Conservation (phyloP, 1,284 basidiomycete species). For the Puccinia polysora region DNA sequence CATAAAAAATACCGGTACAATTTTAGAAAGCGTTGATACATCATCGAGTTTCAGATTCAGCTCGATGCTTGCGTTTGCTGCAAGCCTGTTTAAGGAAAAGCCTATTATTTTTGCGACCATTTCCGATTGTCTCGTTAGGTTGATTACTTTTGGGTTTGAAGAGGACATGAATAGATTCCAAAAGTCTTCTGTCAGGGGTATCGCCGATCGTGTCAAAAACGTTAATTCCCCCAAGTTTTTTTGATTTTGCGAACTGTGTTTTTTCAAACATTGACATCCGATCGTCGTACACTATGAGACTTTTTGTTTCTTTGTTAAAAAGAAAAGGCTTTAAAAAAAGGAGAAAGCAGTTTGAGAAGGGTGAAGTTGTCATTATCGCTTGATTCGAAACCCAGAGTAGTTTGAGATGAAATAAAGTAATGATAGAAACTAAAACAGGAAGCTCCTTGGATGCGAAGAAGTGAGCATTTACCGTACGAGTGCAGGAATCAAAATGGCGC, state of each 20-base stretch:
- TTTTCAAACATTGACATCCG: slow-evolving; percentile 28
- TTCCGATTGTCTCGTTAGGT: too few species aligned
- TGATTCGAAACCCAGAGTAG: neutral
- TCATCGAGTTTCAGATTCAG: too few species aligned
- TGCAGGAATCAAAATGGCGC: slow-evolving; percentile 37
- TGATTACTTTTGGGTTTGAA: neutral
- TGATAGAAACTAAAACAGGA: neutral
- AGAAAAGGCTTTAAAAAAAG: slow-evolving; percentile 35
- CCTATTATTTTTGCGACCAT: too few species aligned
- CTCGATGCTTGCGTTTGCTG: too few species aligned
- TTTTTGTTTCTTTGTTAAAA: slow-evolving; percentile 22
- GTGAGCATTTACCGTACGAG: slow-evolving; percentile 23
- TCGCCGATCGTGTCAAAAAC: slow-evolving; percentile 42
- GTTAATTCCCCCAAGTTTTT: slow-evolving; percentile 24
- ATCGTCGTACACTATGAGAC: slow-evolving; percentile 39
- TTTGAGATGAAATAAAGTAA: neutral
- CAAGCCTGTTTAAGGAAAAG: too few species aligned
- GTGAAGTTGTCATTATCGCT: neutral
- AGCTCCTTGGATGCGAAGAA: too few species aligned
- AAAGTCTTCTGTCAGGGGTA: slow-evolving; percentile 19
- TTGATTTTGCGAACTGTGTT: slow-evolving; percentile 8
- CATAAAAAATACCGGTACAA: too few species aligned
- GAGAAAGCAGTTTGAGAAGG: neutral
- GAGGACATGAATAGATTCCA: slow-evolving; percentile 17
- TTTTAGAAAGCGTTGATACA: too few species aligned